Percentiles rank a stretch among this genome's conserved stretches.
Conservation (phyloP, 768 basidiomycete species). For the Tricholoma furcatifolium region DNA sequence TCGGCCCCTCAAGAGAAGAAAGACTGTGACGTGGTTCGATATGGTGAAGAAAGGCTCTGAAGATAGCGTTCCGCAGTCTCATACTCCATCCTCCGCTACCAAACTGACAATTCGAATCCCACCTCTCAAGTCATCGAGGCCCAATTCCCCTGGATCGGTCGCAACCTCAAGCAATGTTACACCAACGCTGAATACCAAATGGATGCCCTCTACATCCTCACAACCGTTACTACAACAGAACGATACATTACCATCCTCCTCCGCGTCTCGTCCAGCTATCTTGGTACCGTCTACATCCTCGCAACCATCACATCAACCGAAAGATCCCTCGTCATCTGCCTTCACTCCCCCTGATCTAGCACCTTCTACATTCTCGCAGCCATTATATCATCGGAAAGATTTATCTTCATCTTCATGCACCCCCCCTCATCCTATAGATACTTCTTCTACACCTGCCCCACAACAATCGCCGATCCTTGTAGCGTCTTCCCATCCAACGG, state of each 20-base stretch:
- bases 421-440: not conserved
- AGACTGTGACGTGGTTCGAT: slow-evolving; percentile 37
- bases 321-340: no score
- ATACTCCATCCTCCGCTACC: not conserved
- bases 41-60: slow-evolving; percentile 6
- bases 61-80: not conserved
- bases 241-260: not conserved
- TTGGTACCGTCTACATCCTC: no score
- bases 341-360: no score
- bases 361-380: not conserved
- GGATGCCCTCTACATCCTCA: not conserved
- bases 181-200: not conserved
- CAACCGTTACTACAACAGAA: not conserved
- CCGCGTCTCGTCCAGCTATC: no score
- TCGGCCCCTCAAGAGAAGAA: slow-evolving; percentile 13
- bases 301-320: no score
- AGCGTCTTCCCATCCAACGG: no score
- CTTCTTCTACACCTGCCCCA: not conserved
- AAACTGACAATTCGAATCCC: slow-evolving; percentile 10
- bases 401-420: not conserved
- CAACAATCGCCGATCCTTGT: no score
- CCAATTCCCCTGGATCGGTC: not conserved
- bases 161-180: not conserved
- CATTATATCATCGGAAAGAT: not conserved
- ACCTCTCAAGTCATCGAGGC: not conserved